Evolutionary conservation across 2,329 filamentous ascomycete genomes (phyloP).

Genomic region (Tricladium varicosporioides): DNA sequence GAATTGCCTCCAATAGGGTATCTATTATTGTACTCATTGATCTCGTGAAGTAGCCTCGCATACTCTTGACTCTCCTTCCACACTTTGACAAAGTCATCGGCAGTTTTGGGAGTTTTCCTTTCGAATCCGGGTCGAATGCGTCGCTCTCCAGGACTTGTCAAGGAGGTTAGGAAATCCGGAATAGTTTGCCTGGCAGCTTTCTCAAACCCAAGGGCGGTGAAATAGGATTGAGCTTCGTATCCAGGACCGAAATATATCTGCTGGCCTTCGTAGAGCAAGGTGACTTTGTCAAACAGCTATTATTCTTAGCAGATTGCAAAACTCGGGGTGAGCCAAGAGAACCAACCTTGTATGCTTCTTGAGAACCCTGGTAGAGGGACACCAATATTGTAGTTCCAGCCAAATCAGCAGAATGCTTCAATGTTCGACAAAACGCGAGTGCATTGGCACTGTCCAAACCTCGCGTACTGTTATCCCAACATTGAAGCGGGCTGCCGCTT

Average conservation of each 20-base stretch:
- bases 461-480: conserved; percentile 74
- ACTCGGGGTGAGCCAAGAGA: neutral
- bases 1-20: conserved; percentile 30
- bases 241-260: conserved; percentile 70
- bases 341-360: conserved; percentile 57
- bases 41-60: conserved; percentile 43
- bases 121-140: conserved; percentile 54
- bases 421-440: conserved; percentile 65
- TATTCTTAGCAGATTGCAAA: neutral
- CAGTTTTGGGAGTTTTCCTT: conserved; percentile 51
- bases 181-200: conserved; percentile 53
- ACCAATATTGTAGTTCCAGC: conserved; percentile 61
- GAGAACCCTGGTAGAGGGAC: conserved; percentile 70
- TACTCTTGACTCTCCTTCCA: conserved; percentile 46
- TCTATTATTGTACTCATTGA: conserved; percentile 47
- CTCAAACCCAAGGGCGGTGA: conserved; percentile 67
- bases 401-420: conserved; percentile 64
- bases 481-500: conserved; percentile 56
- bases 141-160: conserved; percentile 61
- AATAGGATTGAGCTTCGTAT: conserved; percentile 63
- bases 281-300: conserved; percentile 61
- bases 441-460: conserved; percentile 74
- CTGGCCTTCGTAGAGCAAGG: conserved; percentile 64
- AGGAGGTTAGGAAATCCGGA: conserved; percentile 72
- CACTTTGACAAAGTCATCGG: conserved; percentile 50